Evolutionary conservation across 208 protist species (phyloP), one percentile per base, ranked within the genome.

Genomic region (Strigomonas culicis): DNA sequence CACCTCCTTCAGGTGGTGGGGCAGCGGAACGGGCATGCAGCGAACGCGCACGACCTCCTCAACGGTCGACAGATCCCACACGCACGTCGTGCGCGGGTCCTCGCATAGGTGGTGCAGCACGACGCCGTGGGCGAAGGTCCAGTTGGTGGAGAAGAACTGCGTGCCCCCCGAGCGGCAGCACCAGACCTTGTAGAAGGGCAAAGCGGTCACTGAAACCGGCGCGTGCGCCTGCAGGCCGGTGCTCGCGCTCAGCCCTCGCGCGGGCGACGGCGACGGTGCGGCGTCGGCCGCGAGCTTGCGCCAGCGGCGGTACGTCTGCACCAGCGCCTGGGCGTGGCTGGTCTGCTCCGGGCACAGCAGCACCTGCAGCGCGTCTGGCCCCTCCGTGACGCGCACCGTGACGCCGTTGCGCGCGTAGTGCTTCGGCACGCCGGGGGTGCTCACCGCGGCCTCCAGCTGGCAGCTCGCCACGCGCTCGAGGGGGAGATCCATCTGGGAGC

Each of bases 381-480:
- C 79, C 0, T 34, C 36, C 13, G 77, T 74, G 31, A 92, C 49
- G 28, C 74, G 70, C 25, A 92, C 55, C 3, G 66, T 58, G 1
- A 92, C 50, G 11, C 82, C 82, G 66, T 88, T 75, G 47, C 71
- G 68, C 17, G 75, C 74, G 61, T 61, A 82, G 27, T 27, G 34
- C 32, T 47, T 59, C 24, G 80, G 77, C 2, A 77, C 81, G 1
- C 55, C 71, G n/a, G 58, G 32, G 32, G 46, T 21, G 17, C 56
- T 59, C 28, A 22, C 21, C 39, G 39, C 62, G 17, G 34, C 24
- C 27, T 77, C 67, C 30, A 73, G 58, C 36, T 51, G 70, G 56
- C 70, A 80, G 32, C 60, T 63, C 52, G 51, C 52, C 0, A 78
- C 57, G 2, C 59, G 36, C 2, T 46, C 36, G 24, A 78, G 71